Conservation (phyloP, 352 stramenopile genomes). For the Phytopythium cucurbitacearum region DNA sequence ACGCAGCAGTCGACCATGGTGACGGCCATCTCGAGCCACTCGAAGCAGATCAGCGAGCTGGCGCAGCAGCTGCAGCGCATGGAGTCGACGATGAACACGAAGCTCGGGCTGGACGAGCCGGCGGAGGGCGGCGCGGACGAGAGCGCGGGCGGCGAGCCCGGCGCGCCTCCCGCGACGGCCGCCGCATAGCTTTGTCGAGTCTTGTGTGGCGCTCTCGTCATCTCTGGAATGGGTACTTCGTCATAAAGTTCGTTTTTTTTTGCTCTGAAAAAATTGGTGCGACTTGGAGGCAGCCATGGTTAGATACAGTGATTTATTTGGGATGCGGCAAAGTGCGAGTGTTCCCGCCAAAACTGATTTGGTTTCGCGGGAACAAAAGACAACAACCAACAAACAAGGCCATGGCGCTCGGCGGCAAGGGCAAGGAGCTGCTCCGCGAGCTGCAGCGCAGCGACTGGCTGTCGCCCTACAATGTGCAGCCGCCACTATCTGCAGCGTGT, state of each 20-base stretch:
- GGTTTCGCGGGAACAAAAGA: constrained; percentile 12
- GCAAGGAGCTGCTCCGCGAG: constrained; percentile 85
- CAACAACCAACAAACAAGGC: background rate
- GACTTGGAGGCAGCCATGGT: too few species aligned
- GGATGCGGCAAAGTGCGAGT: too few species aligned
- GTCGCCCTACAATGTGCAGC: constrained; percentile 85
- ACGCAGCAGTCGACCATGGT: constrained; percentile 60
- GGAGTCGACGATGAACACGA: constrained; percentile 37
- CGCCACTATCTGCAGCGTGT: background rate
- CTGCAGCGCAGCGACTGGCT: constrained; percentile 91
- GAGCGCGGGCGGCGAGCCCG: background rate
- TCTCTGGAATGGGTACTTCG: too few species aligned
- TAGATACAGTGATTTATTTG: too few species aligned
- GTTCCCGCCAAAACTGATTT: background rate
- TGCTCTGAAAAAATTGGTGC: too few species aligned
- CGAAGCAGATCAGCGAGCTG: constrained; percentile 47
- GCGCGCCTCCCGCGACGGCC: constrained; percentile 4
- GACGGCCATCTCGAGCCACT: constrained; percentile 40
- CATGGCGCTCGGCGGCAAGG: constrained; percentile 76
- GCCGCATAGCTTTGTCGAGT: constrained; percentile 1
- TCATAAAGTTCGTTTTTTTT: too few species aligned
- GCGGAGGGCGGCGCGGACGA: background rate
- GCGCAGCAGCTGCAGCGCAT: constrained; percentile 58
- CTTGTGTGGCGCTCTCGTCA: too few species aligned
- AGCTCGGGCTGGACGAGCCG: constrained; percentile 15